Evolutionary conservation across 441 rosid species (phyloP), one percentile per base, ranked within the genome.

Genomic region (Erysimum cheiri): DNA sequence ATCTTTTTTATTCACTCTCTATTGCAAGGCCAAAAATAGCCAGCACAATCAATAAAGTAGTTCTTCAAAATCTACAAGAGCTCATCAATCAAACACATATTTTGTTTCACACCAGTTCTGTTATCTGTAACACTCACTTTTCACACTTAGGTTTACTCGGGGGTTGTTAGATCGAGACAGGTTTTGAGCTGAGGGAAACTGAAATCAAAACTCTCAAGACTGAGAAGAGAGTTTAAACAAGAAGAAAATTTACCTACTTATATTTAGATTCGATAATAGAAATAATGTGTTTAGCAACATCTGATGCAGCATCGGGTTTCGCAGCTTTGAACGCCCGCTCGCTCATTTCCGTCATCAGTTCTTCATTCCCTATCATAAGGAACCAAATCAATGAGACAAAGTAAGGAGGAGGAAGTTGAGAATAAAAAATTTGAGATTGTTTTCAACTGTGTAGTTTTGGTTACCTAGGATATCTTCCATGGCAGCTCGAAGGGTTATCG

Each of bases 381-480:
- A 75, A 48, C 74, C 64, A 44, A 59, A 29, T 35, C 55, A 55
- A 54, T 11, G 35, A 29, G 28, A 37, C 56, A 74, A 35, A 11
- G 24, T 33, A 43, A 61, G 8, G 39, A 58, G 5, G 4, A 67
- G 39, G 39, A 73, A 28, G 39, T 35, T 26, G 56, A 49, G 15
- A 35, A 11, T 5, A 17, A 0, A 15, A 19, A 56, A 6, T 19
- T 5, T 37, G 11, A 26, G 44, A 60, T 4, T 33, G 35, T 43
- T 41, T 8, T 43, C 17, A 15, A 39, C 35, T n/a, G 47, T 33
- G 19, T 19, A 60, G 36, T 53, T 35, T 36, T 14, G 59, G 26
- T 32, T 80, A 88, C 96, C 96, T 79, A 89, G 53, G 37, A 87
- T 82, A 75, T 88, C 90, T 68, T 86, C 87, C 69, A 92, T 85